Evolutionary conservation across 305 asterid genomes (phyloP), one percentile per base, ranked within the genome.

Genomic region (Rubia occidens): DNA sequence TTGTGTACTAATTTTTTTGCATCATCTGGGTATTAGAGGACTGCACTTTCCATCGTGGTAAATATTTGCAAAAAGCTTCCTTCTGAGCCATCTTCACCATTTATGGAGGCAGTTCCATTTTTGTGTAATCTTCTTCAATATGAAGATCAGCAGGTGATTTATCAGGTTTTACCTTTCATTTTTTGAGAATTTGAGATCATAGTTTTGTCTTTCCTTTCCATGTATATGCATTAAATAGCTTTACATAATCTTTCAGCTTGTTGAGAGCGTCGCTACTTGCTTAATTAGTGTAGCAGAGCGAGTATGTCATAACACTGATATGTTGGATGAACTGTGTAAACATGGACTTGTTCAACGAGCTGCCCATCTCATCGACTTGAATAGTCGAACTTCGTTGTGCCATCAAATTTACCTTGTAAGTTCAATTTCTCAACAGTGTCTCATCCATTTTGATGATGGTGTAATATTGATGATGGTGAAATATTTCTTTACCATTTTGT

Each of bases 81-180:
- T 53, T 74, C 96, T 44, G 98, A 86, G 64, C 75, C 84, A 71
- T 83, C 85, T 56, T 75, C 89, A 40, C 94, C 79, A 68, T 87
- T 86, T 76, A 88, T 91, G 97, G 96, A 89, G 72, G 91, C 99
- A 45, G 95, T 95, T 82, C 99, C 99, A 9, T 77, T 79, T 70
- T 84, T 95, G 87, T 91, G 99, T 79, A 85, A 88, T 81, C 91
- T 91, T 85, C 96, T 95, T 69, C 95, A 86, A 70, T 87, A 85
- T 9, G 99, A 95, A 85, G 99, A 95, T 79, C 84, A 67, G 75
- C 96, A 85, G 95, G 99, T 95, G 76, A n/a, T 14, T 44, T 47
- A 75, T 55, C 72, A 64, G 18, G 18, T 49, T 17, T 18, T 64
- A 10, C 14, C 18, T 26, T 59, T 29, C 13, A 58, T 13, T 68